phyloP scores from a whole-genome alignment of 257 asterid genomes.

The Plectranthus barbatus region DNA sequence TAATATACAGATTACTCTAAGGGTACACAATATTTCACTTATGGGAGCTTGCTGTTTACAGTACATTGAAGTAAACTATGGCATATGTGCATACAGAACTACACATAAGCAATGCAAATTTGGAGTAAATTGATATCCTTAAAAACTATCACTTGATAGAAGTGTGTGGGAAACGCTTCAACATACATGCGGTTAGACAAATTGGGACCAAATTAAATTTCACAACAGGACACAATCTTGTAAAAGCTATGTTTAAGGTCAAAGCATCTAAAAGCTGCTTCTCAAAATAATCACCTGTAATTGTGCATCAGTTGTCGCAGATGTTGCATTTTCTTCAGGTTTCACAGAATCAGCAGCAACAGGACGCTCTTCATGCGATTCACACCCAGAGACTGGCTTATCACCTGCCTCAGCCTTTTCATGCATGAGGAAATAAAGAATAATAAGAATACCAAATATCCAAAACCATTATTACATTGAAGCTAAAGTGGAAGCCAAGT shows the following conservation, averaged over 20 bases:
- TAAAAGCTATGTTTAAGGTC: slow-evolving; percentile 2
- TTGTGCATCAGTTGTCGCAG: slow-evolving; percentile 29
- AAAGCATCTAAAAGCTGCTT: slow-evolving; percentile 5
- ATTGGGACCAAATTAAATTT: background rate
- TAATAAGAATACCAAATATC: slow-evolving; percentile 5
- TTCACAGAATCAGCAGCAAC: slow-evolving; percentile 28
- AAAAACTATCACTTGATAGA: background rate
- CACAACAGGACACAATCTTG: background rate
- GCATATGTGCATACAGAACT: too few relatives aligned
- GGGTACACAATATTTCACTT: background rate
- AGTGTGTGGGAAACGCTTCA: background rate
- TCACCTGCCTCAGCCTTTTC: slow-evolving; percentile 58
- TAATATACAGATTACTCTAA: background rate
- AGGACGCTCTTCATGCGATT: slow-evolving; percentile 27
- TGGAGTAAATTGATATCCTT: background rate
- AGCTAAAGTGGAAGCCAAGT: background rate
- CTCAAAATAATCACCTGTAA: slow-evolving; percentile 22
- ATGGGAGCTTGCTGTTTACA: background rate
- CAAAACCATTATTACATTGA: background rate
- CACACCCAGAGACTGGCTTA: slow-evolving; percentile 36
- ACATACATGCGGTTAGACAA: background rate
- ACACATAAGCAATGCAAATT: background rate
- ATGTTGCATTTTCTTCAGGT: slow-evolving; percentile 21
- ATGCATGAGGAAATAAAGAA: slow-evolving; percentile 7
- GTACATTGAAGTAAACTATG: background rate